Conservation (phyloP, 768 basidiomycete species). For the Rhizopogon vinicolor region DNA sequence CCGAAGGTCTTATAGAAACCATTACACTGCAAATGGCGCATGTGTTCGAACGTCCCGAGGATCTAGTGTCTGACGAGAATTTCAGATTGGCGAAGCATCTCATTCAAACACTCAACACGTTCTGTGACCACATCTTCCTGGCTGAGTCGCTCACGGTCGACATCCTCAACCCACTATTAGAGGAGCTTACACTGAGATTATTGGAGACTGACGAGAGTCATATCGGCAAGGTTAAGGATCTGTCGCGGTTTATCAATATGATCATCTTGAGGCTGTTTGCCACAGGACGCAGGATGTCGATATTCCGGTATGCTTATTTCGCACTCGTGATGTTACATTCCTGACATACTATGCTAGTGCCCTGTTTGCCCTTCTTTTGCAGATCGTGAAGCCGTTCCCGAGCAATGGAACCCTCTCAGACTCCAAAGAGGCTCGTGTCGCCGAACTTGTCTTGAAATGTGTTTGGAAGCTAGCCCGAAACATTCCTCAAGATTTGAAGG, state of each 20-base stretch:
- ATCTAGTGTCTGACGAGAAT: conserved; percentile 69
- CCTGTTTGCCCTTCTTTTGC: conserved; percentile 76
- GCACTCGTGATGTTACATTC: conserved; percentile 1
- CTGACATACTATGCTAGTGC: conserved; percentile 24
- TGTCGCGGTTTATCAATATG: conserved; percentile 98
- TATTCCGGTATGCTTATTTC: conserved; percentile 66
- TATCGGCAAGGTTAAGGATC: conserved; percentile 82
- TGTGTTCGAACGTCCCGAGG: conserved; percentile 80
- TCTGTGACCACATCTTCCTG: conserved; percentile 86
- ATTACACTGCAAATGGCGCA: conserved; percentile 90
- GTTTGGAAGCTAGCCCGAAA: conserved; percentile 97
- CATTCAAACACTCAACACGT: conserved; percentile 92
- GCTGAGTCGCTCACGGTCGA: conserved; percentile 85
- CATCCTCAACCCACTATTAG: conserved; percentile 80
- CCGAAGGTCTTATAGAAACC: conserved; percentile 83
- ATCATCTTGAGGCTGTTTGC: conserved; percentile 92
- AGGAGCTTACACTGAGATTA: conserved; percentile 86
- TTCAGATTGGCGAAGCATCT: conserved; percentile 96
- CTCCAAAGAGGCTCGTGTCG: conserved; percentile 82
- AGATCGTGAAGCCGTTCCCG: conserved; percentile 83
- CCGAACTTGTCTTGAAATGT: conserved; percentile 92
- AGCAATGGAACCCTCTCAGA: conserved; percentile 64
- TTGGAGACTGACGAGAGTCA: conserved; percentile 90
- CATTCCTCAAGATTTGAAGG: conserved; percentile 86
- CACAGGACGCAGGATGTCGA: conserved; percentile 83